Evolutionary conservation across 441 rosid genomes (phyloP).

Genomic region (Francoa sonchifolia): DNA sequence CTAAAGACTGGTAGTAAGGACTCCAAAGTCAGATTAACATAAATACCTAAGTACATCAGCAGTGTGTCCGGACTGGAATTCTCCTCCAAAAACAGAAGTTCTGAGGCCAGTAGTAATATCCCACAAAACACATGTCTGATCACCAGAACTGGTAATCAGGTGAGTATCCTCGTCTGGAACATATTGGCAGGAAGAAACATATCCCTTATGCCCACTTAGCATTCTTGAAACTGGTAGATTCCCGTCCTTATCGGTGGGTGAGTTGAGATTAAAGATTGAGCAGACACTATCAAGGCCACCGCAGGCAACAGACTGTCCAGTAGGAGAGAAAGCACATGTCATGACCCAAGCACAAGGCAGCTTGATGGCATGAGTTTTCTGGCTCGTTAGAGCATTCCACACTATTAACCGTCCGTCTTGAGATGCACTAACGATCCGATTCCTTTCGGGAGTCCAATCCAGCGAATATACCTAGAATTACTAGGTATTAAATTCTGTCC

Average conservation of each 20-base stretch:
- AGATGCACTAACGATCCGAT: slow-evolving; percentile 88
- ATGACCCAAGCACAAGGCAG: slow-evolving; percentile 96
- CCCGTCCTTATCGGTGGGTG: slow-evolving; percentile 75
- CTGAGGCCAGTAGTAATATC: slow-evolving; percentile 87
- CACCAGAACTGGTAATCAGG: slow-evolving; percentile 83
- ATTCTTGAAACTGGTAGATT: slow-evolving; percentile 57
- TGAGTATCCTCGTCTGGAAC: slow-evolving; percentile 83
- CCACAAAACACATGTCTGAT: slow-evolving; percentile 86
- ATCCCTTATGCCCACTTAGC: slow-evolving; percentile 89
- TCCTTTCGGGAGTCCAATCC: slow-evolving; percentile 85
- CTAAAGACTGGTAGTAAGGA: no score
- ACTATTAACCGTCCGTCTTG: slow-evolving; percentile 89
- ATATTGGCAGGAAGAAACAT: slow-evolving; percentile 83
- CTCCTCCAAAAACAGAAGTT: slow-evolving; percentile 93
- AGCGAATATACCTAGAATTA: slow-evolving; percentile 61
- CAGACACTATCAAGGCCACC: slow-evolving; percentile 94
- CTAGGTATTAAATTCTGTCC: slow-evolving; percentile 7
- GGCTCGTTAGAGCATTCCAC: slow-evolving; percentile 96
- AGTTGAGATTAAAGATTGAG: slow-evolving; percentile 82
- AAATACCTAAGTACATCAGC: slow-evolving; percentile 80
- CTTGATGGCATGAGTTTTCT: slow-evolving; percentile 88
- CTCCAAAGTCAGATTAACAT: slow-evolving; percentile 4
- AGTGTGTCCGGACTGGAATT: slow-evolving; percentile 93
- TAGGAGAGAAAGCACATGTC: slow-evolving; percentile 96
- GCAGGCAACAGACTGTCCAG: slow-evolving; percentile 86